Evolutionary conservation across 805 yeast species (phyloP).

Genomic region (Debaryomyces maramus): DNA sequence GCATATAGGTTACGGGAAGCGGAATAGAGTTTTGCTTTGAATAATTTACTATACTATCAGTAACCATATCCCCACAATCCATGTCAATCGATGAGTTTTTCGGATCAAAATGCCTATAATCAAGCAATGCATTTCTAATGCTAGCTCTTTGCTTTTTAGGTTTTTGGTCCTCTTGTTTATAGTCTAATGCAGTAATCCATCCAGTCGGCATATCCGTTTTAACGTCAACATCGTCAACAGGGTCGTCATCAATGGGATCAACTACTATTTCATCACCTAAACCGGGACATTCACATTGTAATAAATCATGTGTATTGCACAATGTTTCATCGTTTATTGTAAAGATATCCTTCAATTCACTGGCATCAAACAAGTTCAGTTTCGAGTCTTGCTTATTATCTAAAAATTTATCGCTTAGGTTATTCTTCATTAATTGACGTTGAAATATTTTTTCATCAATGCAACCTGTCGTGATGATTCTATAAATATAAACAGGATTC

Average conservation of each 20-base stretch:
- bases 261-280: constrained; percentile 37
- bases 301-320: constrained; percentile 77
- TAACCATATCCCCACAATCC: constrained; percentile 29
- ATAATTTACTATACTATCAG: constrained; percentile 25
- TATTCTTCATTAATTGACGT: constrained; percentile 82
- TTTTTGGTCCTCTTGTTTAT: constrained; percentile 15
- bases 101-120: constrained; percentile 66
- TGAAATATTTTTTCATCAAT: constrained; percentile 94
- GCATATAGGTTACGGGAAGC: neutral
- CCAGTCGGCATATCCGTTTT: constrained; percentile 17
- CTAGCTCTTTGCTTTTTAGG: constrained; percentile 34
- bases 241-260: constrained; percentile 14
- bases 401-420: constrained; percentile 71
- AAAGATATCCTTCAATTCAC: constrained; percentile 75
- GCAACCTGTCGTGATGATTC: constrained; percentile 83
- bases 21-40: constrained; percentile 19
- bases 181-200: constrained; percentile 62
- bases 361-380: constrained; percentile 65
- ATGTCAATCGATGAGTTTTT: constrained; percentile 5
- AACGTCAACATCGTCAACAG: constrained; percentile 11
- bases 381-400: constrained; percentile 41
- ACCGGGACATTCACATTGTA: constrained; percentile 64
- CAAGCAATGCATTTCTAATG: constrained; percentile 58
- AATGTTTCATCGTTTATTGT: constrained; percentile 48
- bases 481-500: constrained; percentile 73